These are phyloP conservation scores for Hypoxylon fragiforme DNA, from an alignment of 495 filamentous ascomycete genomes.

Conservation along the genomic window DNA sequence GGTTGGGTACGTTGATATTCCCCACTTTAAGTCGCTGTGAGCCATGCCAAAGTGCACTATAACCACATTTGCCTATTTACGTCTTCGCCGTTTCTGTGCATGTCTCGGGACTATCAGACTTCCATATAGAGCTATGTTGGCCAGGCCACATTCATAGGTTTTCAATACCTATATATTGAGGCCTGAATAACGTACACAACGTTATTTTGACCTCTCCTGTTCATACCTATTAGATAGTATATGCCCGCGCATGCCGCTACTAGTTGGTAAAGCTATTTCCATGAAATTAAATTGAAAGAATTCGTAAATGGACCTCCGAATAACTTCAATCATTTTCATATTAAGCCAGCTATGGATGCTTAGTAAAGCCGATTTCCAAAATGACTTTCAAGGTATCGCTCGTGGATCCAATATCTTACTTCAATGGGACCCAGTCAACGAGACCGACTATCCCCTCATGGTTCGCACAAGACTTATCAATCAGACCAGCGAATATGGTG, in stretches of 20 bases:
- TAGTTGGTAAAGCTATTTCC: too few species aligned
- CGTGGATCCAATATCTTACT: slow-evolving; percentile 31
- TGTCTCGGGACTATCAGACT: background rate
- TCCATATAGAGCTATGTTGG: background rate
- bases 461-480: slow-evolving; percentile 42
- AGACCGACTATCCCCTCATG: slow-evolving; percentile 35
- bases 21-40: background rate
- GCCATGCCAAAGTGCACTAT: too few species aligned
- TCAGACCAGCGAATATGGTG: slow-evolving; percentile 34
- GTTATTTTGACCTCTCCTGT: too few species aligned
- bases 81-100: slow-evolving; percentile 2
- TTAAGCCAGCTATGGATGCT: slow-evolving; percentile 8
- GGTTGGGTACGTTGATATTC: background rate
- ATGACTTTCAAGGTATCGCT: slow-evolving; percentile 33
- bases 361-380: slow-evolving; percentile 32
- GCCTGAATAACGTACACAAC: too few species aligned
- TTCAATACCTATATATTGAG: too few species aligned
- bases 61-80: slow-evolving; percentile 23
- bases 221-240: too few species aligned
- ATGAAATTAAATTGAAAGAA: background rate
- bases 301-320: slow-evolving; percentile 5
- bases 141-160: too few species aligned
- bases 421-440: slow-evolving; percentile 36
- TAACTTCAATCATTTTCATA: background rate
- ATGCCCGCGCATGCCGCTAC: too few species aligned